These are phyloP conservation scores for Trichoderma oligosporum DNA, from an alignment of 2,329 filamentous ascomycete species.

Conservation along the genomic window DNA sequence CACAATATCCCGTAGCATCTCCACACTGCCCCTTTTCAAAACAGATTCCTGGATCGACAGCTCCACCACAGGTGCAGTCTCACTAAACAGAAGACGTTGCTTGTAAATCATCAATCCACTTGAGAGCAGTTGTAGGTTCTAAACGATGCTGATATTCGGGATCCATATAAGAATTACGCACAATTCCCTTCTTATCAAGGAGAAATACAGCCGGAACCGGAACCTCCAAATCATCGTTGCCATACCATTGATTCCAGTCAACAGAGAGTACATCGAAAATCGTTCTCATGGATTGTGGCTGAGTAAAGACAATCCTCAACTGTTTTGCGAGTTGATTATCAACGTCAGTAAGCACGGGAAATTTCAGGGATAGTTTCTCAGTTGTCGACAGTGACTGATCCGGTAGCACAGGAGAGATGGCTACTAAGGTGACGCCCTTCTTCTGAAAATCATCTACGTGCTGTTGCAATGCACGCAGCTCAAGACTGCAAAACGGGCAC, in stretches of 20 bases:
- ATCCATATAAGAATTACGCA: neutral
- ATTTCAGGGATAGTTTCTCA: slow-evolving; percentile 11
- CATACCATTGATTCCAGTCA: neutral
- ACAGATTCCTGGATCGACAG: too few species aligned
- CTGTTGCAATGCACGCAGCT: neutral
- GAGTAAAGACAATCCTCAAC: slow-evolving; percentile 4
- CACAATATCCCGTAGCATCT: too few species aligned
- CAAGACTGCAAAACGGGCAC: slow-evolving; percentile 8
- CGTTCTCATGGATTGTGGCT: neutral
- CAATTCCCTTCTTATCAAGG: neutral
- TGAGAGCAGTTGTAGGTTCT: neutral
- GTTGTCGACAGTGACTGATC: slow-evolving; percentile 1
- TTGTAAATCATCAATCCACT: slow-evolving; percentile 1
- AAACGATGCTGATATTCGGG: slow-evolving; percentile 7
- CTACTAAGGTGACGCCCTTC: slow-evolving; percentile 1
- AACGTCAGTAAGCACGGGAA: slow-evolving; percentile 2
- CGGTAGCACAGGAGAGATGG: slow-evolving; percentile 7
- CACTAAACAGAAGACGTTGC: too few species aligned
- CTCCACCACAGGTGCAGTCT: too few species aligned
- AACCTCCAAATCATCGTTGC: neutral
- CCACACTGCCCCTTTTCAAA: too few species aligned
- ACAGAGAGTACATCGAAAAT: slow-evolving; percentile 1
- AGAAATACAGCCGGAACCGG: slow-evolving; percentile 6
- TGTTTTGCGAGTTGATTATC: slow-evolving; percentile 3
- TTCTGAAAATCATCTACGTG: neutral